These are phyloP conservation scores for Pseudonitzschia multiseries DNA, from an alignment of 108 stramenopile genomes.

Conservation along the genomic window DNA sequence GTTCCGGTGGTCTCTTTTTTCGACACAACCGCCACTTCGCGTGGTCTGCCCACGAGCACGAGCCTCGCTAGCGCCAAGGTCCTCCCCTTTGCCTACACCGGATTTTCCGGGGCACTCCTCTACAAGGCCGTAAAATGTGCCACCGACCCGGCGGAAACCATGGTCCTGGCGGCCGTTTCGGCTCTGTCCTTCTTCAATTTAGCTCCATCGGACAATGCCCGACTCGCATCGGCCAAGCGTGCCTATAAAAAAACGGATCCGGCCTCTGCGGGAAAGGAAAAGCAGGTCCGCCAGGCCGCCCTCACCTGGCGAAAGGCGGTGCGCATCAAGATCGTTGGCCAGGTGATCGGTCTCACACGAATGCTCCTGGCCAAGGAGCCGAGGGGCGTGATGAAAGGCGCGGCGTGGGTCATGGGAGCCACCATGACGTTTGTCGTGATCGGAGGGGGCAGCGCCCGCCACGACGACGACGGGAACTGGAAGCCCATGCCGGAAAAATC, in stretches of 20 bases:
- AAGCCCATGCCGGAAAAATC: slow-evolving; percentile 4
- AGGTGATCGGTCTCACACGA: slow-evolving; percentile 1
- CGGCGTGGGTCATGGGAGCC: slow-evolving; percentile 8
- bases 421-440: slow-evolving; percentile 2
- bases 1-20: background rate
- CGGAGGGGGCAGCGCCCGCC: slow-evolving; percentile 12
- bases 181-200: slow-evolving; percentile 12
- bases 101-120: slow-evolving; percentile 10
- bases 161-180: slow-evolving; percentile 9
- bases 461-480: slow-evolving; percentile 19
- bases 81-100: slow-evolving; percentile 20
- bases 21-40: background rate
- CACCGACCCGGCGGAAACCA: background rate
- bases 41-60: background rate
- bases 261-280: slow-evolving; percentile 14
- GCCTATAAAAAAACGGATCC: slow-evolving; percentile 18
- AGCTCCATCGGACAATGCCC: slow-evolving; percentile 19
- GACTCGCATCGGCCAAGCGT: slow-evolving; percentile 12
- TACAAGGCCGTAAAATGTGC: slow-evolving; percentile 1
- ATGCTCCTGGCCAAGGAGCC: background rate
- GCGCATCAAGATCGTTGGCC: slow-evolving; percentile 16
- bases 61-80: slow-evolving; percentile 15
- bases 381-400: slow-evolving; percentile 12
- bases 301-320: slow-evolving; percentile 13
- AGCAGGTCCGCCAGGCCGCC: slow-evolving; percentile 18